Conservation (phyloP, 441 rosid species). For the Bruguiera hainesii region DNA sequence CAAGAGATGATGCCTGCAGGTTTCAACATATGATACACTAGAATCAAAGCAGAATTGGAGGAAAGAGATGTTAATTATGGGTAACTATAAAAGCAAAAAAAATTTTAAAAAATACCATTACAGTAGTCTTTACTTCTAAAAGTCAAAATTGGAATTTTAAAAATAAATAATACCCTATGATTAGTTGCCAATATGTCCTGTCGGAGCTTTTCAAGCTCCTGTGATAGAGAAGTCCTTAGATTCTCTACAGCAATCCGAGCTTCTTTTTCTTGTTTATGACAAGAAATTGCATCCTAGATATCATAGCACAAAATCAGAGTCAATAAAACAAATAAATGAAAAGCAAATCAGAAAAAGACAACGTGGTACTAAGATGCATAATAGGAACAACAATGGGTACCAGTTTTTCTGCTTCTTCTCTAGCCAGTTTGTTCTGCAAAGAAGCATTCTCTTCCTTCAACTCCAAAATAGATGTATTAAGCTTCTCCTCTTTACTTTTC, state of each 20-base stretch:
- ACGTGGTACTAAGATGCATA: not conserved
- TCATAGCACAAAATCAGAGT: conserved; percentile 10
- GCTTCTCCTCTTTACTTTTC: conserved; percentile 51
- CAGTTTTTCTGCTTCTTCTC: conserved; percentile 66
- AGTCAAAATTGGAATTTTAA: not conserved
- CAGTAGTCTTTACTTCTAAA: no score
- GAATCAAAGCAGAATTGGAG: not conserved
- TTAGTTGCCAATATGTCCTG: conserved; percentile 66
- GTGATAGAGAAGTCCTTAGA: conserved; percentile 53
- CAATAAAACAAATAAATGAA: conserved; percentile 1
- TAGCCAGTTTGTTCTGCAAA: conserved; percentile 51
- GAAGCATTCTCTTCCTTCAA: conserved; percentile 45
- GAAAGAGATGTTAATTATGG: conserved; percentile 1
- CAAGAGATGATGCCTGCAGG: conserved; percentile 59
- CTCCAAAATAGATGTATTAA: conserved; percentile 38
- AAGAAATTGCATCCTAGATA: conserved; percentile 63
- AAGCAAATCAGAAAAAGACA: conserved; percentile 10
- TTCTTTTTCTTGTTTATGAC: conserved; percentile 57
- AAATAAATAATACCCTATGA: conserved; percentile 50
- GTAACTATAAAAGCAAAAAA: no score
- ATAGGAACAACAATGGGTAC: conserved; percentile 35
- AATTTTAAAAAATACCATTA: no score
- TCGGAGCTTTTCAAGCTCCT: conserved; percentile 64
- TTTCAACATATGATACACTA: conserved; percentile 14
- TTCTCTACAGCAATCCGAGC: conserved; percentile 62